A percentile compares a stretch with the other conserved stretches of the same genome.
phyloP scores from a whole-genome alignment of 148 eudicot species.

The Rhododendron henanense region DNA sequence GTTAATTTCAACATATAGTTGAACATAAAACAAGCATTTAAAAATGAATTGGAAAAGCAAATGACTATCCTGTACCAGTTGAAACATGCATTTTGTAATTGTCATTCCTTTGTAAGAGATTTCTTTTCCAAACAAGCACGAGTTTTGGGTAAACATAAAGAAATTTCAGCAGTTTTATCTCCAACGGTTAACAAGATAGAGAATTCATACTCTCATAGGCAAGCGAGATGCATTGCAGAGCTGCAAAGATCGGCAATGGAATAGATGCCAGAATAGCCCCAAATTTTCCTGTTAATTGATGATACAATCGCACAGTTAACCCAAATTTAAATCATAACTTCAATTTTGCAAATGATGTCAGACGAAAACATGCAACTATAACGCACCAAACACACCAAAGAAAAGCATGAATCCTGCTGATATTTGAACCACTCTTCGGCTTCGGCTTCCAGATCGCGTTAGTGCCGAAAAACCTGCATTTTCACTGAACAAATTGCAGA shows the following conservation, averaged over 20 bases:
- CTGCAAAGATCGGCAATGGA: conserved; percentile 83
- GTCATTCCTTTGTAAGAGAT: too few relatives aligned
- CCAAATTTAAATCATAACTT: not conserved
- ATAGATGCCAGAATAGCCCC: conserved; percentile 88
- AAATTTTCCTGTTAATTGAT: conserved; percentile 60
- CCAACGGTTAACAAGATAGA: not conserved
- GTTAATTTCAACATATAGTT: not conserved
- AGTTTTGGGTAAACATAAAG: not conserved
- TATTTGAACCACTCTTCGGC: conserved; percentile 78
- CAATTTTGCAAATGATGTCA: not conserved
- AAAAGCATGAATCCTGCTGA: conserved; percentile 78
- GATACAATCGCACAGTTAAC: not conserved
- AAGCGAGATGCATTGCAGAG: conserved; percentile 71
- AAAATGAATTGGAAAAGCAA: not conserved
- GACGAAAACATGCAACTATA: not conserved
- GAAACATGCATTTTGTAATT: too few relatives aligned
- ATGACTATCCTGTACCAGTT: too few relatives aligned
- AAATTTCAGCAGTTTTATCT: not conserved
- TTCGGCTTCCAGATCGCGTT: conserved; percentile 75
- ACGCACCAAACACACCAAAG: conserved; percentile 71
- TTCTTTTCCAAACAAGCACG: not conserved
- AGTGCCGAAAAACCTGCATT: conserved; percentile 74
- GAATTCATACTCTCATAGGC: conserved; percentile 68
- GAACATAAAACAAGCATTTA: not conserved
- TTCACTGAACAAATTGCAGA: conserved; percentile 42